Conservation (phyloP, 306 rosid species). For the Acacia confusa region DNA sequence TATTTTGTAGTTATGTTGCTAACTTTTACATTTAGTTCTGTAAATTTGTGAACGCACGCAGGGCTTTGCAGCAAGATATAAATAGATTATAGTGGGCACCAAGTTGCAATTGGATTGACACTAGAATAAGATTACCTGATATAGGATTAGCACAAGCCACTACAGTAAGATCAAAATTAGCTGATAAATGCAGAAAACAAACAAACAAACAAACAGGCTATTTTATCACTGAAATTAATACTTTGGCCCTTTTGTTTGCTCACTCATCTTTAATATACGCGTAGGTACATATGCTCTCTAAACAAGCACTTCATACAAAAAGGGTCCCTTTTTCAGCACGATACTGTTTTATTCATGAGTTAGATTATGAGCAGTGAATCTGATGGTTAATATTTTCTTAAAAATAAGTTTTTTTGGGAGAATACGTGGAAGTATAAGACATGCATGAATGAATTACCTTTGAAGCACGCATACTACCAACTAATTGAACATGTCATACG, state of each 20-base stretch:
- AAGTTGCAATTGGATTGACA: not conserved
- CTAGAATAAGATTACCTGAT: not conserved
- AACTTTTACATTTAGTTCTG: not conserved
- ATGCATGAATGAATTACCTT: not conserved
- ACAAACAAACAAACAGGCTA: too few relatives aligned
- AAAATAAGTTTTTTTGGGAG: not conserved
- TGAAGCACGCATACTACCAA: not conserved
- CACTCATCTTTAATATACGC: not conserved
- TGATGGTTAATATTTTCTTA: not conserved
- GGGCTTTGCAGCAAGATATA: not conserved
- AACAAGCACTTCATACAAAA: not conserved
- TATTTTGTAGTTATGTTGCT: not conserved
- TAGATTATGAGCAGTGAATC: not conserved
- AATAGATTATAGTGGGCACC: not conserved
- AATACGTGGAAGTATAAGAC: not conserved
- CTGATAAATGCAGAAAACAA: not conserved
- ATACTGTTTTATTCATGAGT: not conserved
- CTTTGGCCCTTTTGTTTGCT: not conserved
- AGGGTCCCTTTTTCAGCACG: not conserved
- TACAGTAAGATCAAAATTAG: too few relatives aligned
- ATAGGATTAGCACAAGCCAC: not conserved
- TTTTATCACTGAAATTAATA: not conserved
- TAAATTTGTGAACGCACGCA: not conserved
- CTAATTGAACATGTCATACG: not conserved
- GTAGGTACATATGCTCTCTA: not conserved